A percentile compares a stretch with the other conserved stretches of the same genome.
These are phyloP conservation scores for Xylaria venustula DNA, from an alignment of 495 filamentous ascomycete genomes.

Conservation along the genomic window DNA sequence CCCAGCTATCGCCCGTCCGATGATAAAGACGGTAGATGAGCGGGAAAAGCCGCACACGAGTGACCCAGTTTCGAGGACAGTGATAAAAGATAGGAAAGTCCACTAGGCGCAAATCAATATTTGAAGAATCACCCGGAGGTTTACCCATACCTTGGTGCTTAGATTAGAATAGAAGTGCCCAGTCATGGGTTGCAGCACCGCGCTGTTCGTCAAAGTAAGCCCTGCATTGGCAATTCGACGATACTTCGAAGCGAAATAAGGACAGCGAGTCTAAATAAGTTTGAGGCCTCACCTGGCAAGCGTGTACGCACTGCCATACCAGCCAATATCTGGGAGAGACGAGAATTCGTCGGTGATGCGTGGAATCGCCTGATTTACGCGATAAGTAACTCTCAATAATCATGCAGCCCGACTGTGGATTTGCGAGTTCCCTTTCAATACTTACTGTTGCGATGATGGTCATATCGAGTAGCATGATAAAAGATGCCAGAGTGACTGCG, in stretches of 20 bases:
- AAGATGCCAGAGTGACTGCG: neutral
- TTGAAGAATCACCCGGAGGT: too few species aligned
- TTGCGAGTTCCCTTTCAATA: neutral
- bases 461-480: constrained; percentile 1
- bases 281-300: neutral
- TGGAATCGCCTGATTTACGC: neutral
- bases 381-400: neutral
- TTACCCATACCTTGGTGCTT: constrained; percentile 41
- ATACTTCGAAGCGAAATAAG: neutral
- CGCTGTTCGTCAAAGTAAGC: neutral
- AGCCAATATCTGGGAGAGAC: too few species aligned
- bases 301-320: constrained; percentile 1
- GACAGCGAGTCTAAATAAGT: neutral
- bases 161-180: constrained; percentile 49
- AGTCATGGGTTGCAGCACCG: constrained; percentile 41
- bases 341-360: neutral
- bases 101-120: too few species aligned
- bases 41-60: constrained; percentile 47
- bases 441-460: neutral
- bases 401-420: neutral
- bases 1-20: constrained; percentile 52
- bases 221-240: neutral
- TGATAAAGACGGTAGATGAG: constrained; percentile 45
- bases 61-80: constrained; percentile 47
- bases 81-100: constrained; percentile 37